A percentile compares a stretch with the other conserved stretches of the same genome.
Conservation (phyloP, 2,329 filamentous ascomycete species). For the Ambrosiella cleistominuta region DNA sequence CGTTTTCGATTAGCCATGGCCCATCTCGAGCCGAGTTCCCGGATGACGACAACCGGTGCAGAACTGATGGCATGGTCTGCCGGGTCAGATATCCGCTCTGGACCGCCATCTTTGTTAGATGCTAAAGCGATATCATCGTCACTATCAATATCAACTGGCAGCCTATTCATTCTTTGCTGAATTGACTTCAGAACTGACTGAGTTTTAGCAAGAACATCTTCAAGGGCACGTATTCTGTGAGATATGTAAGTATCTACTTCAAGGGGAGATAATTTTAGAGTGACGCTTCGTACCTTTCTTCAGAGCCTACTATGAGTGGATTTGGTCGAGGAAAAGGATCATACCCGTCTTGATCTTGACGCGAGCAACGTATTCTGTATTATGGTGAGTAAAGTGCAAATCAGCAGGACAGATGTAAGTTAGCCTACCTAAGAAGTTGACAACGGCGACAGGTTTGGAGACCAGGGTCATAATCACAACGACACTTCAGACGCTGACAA, state of each 20-base stretch:
- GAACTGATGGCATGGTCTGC: constrained; percentile 12
- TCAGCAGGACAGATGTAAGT: neutral
- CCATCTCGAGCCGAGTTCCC: constrained; percentile 11
- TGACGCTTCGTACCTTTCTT: constrained; percentile 4
- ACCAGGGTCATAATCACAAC: constrained; percentile 10
- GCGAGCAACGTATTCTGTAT: constrained; percentile 11
- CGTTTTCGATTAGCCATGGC: constrained; percentile 12
- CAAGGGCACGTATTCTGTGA: constrained; percentile 8
- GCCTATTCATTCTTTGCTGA: constrained; percentile 1
- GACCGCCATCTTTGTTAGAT: constrained; percentile 1
- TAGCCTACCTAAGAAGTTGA: constrained; percentile 8
- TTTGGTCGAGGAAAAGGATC: constrained; percentile 8
- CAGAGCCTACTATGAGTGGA: neutral
- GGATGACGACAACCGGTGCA: constrained; percentile 11
- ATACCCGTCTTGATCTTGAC: constrained; percentile 11
- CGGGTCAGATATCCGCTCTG: constrained; percentile 11
- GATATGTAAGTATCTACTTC: neutral
- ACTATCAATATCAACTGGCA: constrained; percentile 1
- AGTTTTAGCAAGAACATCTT: constrained; percentile 7
- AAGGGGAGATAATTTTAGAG: neutral
- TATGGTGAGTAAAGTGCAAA: neutral
- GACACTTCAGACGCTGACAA: constrained; percentile 11
- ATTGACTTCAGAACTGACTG: constrained; percentile 7
- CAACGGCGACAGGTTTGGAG: constrained; percentile 10
- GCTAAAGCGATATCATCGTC: constrained; percentile 3